Base-by-base conservation (phyloP, 2,329 filamentous ascomycete species). In the Lachnum nothofagi region DNA sequence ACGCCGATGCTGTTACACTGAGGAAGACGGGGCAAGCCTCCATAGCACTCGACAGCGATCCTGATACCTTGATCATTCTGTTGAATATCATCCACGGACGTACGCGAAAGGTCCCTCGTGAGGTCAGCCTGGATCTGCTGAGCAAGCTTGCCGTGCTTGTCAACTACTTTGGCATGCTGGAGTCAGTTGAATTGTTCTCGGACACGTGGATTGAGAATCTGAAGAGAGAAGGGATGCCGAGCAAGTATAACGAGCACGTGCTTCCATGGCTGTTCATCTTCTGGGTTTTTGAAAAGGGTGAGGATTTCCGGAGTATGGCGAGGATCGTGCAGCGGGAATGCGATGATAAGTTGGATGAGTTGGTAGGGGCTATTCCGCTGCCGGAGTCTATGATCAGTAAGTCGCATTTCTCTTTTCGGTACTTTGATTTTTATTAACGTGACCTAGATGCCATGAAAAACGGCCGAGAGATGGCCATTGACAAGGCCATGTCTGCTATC, bases 41-140 rank as follows among this genome's bases (percentile, higher is more conserved):
- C 5, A 55, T 58, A 24, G 9, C 45, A 33, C 34, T 54, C 20
- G 38, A 29, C 25, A 49, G 41, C 10, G 67, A 75, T 45, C 55
- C 62, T 3, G 60, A 68, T 5, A 70, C 72, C 0, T 63, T 75
- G 4, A 59, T 67, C 7, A 67, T 70, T 16, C 46, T 76, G 1
- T 59, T 76, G 41, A 67, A 73, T 49, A 69, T 72, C n/a, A 60
- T 77, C 8, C 74, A 77, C 58, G 64, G 68, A 42, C 66, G 67
- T 3, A 66, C 64, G 12, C 53, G 63, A n/a, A 64, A 68, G 35
- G 65, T 77, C 12, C 71, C 72, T 0, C 60, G 59, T 33, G 41
- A 50, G 0, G 51, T 75, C 0, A 60, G 55, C 27, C 58, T 75
- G 4, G 67, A 74, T n/a, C 60, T 65, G 8, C 62, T 77, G 9